phyloP scores from a whole-genome alignment of 345 rosid species.

The Excoecaria cochinchinensis region DNA sequence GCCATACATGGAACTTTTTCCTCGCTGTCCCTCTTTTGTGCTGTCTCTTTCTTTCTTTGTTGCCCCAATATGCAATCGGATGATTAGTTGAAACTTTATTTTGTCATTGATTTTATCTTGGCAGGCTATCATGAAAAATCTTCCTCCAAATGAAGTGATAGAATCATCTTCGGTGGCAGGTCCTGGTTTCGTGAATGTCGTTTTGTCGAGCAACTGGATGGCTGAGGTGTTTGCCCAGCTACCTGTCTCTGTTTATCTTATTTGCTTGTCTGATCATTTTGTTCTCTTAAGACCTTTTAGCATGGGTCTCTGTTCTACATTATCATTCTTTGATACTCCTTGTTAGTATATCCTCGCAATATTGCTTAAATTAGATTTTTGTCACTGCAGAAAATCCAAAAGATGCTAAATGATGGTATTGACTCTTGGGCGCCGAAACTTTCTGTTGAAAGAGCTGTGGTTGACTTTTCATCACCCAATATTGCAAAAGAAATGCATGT shows the following conservation, averaged over 20 bases:
- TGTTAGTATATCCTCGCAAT: background rate
- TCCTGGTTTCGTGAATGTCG: constrained; percentile 87
- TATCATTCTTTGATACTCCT: background rate
- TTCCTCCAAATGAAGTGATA: constrained; percentile 78
- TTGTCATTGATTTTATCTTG: constrained; percentile 7
- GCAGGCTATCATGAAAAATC: constrained; percentile 72
- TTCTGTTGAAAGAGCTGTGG: constrained; percentile 68
- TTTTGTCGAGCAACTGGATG: constrained; percentile 72
- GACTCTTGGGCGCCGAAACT: constrained; percentile 84
- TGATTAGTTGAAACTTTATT: background rate
- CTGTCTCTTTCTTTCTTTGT: background rate
- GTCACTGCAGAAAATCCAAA: constrained; percentile 61
- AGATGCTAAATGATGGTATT: constrained; percentile 77
- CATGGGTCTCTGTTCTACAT: background rate
- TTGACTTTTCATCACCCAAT: constrained; percentile 98
- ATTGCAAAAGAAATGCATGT: constrained; percentile 99
- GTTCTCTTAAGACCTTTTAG: background rate
- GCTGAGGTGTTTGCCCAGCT: constrained; percentile 58
- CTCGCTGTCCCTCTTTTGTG: background rate
- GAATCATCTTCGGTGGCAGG: constrained; percentile 86
- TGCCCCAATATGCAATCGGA: background rate
- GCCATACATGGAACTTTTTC: background rate
- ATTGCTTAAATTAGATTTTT: constrained; percentile 18
- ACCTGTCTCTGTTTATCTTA: background rate
- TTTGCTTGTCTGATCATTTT: background rate